Evolutionary conservation across 139 green algal genomes (phyloP).

Genomic region (Pseudopediastrum boryanum): DNA sequence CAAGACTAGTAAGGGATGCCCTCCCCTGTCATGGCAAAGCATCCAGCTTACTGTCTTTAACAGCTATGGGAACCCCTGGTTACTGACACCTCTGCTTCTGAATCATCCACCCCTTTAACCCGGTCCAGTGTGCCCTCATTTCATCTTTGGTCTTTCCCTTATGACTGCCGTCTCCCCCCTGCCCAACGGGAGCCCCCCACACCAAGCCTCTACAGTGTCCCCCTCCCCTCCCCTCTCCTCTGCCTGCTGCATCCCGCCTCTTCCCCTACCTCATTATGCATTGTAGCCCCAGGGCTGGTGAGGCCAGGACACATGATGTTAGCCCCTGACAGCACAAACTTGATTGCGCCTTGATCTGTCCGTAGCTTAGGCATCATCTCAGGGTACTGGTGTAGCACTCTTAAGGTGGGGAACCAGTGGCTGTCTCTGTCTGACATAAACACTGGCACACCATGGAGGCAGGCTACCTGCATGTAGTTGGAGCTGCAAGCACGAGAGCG

Average conservation of each 20-base stretch:
- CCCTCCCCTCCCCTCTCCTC: not conserved
- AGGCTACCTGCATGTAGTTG: slow-evolving; percentile 85
- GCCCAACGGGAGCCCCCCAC: too few species aligned
- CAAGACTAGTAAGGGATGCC: too few species aligned
- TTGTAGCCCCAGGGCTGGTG: slow-evolving; percentile 89
- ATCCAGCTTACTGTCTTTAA: too few species aligned
- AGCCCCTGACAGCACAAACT: slow-evolving; percentile 97
- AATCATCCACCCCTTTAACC: too few species aligned
- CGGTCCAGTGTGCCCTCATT: too few species aligned
- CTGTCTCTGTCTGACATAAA: slow-evolving; percentile 95
- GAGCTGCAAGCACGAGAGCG: slow-evolving; percentile 51
- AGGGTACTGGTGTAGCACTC: slow-evolving; percentile 86
- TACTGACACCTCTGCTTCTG: too few species aligned
- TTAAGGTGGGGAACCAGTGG: slow-evolving; percentile 94
- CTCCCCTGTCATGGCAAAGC: too few species aligned
- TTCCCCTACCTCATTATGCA: slow-evolving; percentile 87
- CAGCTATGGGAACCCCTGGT: too few species aligned
- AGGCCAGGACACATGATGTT: slow-evolving; percentile 99
- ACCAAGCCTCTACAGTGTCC: not conserved
- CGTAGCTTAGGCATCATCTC: slow-evolving; percentile 87
- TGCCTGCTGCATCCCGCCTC: too few species aligned
- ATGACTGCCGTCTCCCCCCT: too few species aligned
- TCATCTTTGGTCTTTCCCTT: too few species aligned
- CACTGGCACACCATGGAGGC: slow-evolving; percentile 81
- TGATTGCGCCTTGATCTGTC: slow-evolving; percentile 95